phyloP scores from a whole-genome alignment of 129 eudicot species.

The Lactuca saligna region DNA sequence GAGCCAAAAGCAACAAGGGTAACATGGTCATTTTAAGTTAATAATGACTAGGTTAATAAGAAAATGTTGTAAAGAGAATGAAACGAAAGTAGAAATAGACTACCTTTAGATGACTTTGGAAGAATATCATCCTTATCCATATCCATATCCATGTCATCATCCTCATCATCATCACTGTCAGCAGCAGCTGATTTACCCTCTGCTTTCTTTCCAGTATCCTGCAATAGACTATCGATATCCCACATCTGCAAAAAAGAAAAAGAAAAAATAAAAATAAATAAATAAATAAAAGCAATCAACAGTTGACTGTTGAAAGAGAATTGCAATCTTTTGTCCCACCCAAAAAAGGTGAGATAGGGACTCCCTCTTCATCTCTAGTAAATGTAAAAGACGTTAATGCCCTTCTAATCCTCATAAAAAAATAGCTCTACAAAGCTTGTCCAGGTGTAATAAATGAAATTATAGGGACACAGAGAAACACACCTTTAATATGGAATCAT shows the following conservation, averaged over 20 bases:
- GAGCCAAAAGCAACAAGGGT: neutral
- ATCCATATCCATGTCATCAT: slow-evolving; percentile 66
- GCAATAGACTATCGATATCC: slow-evolving; percentile 80
- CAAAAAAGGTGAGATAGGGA: too few relatives aligned
- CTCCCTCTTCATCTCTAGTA: too few relatives aligned
- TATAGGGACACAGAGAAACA: neutral
- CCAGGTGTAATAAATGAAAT: neutral
- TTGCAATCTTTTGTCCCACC: too few relatives aligned
- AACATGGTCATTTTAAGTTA: neutral
- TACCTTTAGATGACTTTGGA: slow-evolving; percentile 75
- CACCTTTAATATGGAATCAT: slow-evolving; percentile 80
- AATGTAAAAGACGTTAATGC: neutral
- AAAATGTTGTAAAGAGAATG: too few relatives aligned
- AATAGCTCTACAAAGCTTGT: neutral
- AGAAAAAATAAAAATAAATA: too few relatives aligned
- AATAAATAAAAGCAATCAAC: too few relatives aligned
- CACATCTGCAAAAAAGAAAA: slow-evolving; percentile 57
- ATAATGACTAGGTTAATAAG: neutral
- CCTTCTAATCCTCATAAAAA: neutral
- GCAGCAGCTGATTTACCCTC: slow-evolving; percentile 41
- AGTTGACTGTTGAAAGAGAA: neutral
- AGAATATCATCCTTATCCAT: slow-evolving; percentile 45
- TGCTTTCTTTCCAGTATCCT: slow-evolving; percentile 48
- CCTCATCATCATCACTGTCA: slow-evolving; percentile 63
- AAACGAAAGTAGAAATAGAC: neutral